A percentile compares a stretch with the other conserved stretches of the same genome.
Conservation (phyloP, 768 basidiomycete genomes). For the Tricholoma sp. region DNA sequence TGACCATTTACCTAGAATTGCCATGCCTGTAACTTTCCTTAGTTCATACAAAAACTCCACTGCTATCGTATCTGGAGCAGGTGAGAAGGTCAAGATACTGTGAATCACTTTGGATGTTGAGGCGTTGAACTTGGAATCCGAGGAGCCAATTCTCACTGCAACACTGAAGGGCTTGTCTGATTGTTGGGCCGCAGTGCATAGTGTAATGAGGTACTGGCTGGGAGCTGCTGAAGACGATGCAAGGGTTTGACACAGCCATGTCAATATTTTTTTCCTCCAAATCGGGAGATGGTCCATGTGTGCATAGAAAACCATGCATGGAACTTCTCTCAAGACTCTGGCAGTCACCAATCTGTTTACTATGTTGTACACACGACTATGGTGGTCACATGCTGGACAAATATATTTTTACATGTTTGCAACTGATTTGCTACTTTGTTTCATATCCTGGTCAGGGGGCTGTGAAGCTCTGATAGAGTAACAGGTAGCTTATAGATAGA, state of each 20-base stretch:
- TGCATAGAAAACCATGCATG: not conserved
- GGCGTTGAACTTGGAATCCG: not conserved
- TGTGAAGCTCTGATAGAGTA: not conserved
- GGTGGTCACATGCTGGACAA: too few relatives aligned
- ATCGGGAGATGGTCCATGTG: not conserved
- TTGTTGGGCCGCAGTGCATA: too few relatives aligned
- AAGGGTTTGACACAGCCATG: not conserved
- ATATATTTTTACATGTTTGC: too few relatives aligned
- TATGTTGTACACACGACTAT: not conserved
- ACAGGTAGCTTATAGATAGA: not conserved
- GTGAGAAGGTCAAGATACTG: too few relatives aligned
- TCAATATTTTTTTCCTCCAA: not conserved
- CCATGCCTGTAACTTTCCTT: not conserved
- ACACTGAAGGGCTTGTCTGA: too few relatives aligned
- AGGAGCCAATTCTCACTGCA: not conserved
- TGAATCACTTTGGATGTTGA: too few relatives aligned
- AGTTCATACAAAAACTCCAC: constrained; percentile 1
- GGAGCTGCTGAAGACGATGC: not conserved
- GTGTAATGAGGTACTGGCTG: too few relatives aligned
- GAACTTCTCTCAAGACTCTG: not conserved
- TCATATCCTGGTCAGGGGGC: too few relatives aligned
- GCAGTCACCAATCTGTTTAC: not conserved
- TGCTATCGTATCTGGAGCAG: constrained; percentile 1
- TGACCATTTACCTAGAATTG: not conserved
- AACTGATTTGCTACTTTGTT: too few relatives aligned